Percentiles rank a stretch among this genome's conserved stretches.
Evolutionary conservation across 1,139 yeast genomes (phyloP).

Genomic region (Pichia norvegensis): DNA sequence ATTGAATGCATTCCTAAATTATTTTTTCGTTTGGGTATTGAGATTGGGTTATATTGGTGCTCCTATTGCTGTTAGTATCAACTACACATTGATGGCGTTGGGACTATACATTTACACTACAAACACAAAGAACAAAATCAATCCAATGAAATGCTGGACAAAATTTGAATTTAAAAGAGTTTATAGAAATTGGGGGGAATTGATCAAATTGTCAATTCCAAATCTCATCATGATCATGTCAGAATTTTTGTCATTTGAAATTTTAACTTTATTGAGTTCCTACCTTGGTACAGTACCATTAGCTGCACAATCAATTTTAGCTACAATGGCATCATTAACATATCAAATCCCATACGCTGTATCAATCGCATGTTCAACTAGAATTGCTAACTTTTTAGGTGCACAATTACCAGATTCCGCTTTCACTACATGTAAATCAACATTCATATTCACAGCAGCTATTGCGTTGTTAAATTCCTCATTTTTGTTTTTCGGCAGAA

Average conservation of each 20-base stretch:
- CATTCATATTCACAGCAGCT: slow-evolving; percentile 37
- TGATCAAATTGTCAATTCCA: slow-evolving; percentile 46
- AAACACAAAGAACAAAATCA: slow-evolving; percentile 29
- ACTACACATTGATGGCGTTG: slow-evolving; percentile 48
- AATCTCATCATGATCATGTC: slow-evolving; percentile 54
- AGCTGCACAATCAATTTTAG: slow-evolving; percentile 53
- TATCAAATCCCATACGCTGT: slow-evolving; percentile 52
- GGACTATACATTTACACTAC: slow-evolving; percentile 39
- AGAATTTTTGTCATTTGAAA: slow-evolving; percentile 51
- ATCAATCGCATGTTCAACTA: slow-evolving; percentile 52
- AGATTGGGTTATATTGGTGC: slow-evolving; percentile 48
- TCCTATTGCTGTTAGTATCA: slow-evolving; percentile 50
- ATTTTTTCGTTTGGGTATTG: slow-evolving; percentile 36
- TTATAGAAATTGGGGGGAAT: slow-evolving; percentile 40
- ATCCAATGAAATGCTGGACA: slow-evolving; percentile 39
- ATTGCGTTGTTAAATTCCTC: slow-evolving; percentile 38
- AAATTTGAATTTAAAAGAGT: slow-evolving; percentile 33
- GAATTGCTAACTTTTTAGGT: slow-evolving; percentile 53
- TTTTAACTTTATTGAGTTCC: slow-evolving; percentile 47
- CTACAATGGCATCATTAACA: slow-evolving; percentile 44
- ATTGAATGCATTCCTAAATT: slow-evolving; percentile 43
- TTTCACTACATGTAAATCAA: slow-evolving; percentile 38
- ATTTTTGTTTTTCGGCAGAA: slow-evolving; percentile 34
- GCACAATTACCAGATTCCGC: slow-evolving; percentile 46
- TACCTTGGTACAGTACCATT: slow-evolving; percentile 47